A percentile compares a stretch with the other conserved stretches of the same genome.
phyloP scores from a whole-genome alignment of 2,329 filamentous ascomycete genomes.

The Fusarium denticulatum region DNA sequence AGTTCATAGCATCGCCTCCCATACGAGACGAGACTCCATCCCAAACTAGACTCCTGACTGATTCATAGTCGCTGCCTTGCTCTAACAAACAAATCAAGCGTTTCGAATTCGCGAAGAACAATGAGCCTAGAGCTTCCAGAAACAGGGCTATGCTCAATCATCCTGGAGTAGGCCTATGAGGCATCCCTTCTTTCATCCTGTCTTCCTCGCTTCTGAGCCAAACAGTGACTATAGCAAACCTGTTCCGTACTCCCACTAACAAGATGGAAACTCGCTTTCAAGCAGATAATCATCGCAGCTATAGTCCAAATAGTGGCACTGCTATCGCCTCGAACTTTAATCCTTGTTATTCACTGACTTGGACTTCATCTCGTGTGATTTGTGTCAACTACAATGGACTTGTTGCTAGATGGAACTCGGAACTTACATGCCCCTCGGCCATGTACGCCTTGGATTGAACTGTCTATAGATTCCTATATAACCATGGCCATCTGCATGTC shows the following conservation, averaged over 20 bases:
- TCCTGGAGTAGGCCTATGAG: not conserved
- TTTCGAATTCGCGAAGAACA: not conserved
- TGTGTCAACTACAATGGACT: not conserved
- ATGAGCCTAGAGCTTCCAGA: not conserved
- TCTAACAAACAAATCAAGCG: not conserved
- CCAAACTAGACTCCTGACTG: not conserved
- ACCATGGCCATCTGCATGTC: not conserved
- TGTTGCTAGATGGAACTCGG: not conserved
- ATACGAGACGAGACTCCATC: not conserved
- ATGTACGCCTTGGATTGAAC: not conserved
- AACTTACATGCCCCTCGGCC: not conserved
- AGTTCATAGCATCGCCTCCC: conserved; percentile 2
- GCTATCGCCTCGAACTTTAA: not conserved
- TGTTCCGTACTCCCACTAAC: not conserved
- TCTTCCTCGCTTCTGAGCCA: not conserved
- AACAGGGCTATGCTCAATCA: not conserved
- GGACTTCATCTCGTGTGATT: not conserved
- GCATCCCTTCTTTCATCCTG: conserved; percentile 3
- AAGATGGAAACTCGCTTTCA: conserved; percentile 1
- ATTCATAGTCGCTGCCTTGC: not conserved
- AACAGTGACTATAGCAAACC: not conserved
- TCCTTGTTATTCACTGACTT: not conserved
- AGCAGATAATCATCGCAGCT: conserved; percentile 9
- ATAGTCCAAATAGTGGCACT: conserved; percentile 1
- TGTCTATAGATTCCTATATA: not conserved